Conservation (phyloP, 768 basidiomycete species). For the Coprinopsis strossmayeri region DNA sequence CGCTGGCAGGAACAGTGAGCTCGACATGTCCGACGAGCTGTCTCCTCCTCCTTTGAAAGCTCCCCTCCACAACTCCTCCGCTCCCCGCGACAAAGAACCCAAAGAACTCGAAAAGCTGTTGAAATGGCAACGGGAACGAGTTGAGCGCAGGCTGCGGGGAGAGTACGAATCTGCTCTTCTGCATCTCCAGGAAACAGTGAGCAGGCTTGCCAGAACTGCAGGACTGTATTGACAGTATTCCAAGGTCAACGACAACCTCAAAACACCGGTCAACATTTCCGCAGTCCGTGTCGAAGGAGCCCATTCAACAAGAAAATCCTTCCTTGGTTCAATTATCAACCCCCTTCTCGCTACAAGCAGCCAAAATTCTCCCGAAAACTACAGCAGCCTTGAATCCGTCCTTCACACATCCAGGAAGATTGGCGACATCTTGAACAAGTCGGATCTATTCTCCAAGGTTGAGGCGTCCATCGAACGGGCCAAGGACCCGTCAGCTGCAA, state of each 20-base stretch:
- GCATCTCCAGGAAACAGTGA: slow-evolving; percentile 58
- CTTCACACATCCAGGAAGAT: slow-evolving; percentile 66
- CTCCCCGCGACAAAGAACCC: slow-evolving; percentile 53
- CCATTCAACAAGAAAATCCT: slow-evolving; percentile 63
- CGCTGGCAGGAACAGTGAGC: neutral
- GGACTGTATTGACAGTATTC: neutral
- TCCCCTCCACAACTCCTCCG: slow-evolving; percentile 48
- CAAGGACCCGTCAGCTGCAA: slow-evolving; percentile 42
- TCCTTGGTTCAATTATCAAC: slow-evolving; percentile 72
- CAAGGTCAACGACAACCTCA: slow-evolving; percentile 63
- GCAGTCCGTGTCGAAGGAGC: slow-evolving; percentile 82
- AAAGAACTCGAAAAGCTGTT: slow-evolving; percentile 46
- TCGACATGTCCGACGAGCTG: slow-evolving; percentile 10
- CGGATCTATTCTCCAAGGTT: slow-evolving; percentile 72
- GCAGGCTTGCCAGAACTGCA: slow-evolving; percentile 15
- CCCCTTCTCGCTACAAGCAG: slow-evolving; percentile 39
- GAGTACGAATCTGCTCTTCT: slow-evolving; percentile 71
- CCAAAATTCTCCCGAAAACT: slow-evolving; percentile 14
- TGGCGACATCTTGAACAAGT: slow-evolving; percentile 55
- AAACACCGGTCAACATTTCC: slow-evolving; percentile 60
- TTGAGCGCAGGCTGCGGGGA: slow-evolving; percentile 57
- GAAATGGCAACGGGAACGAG: slow-evolving; percentile 73
- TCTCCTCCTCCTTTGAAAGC: slow-evolving; percentile 25
- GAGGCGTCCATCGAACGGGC: slow-evolving; percentile 58
- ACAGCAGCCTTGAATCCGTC: slow-evolving; percentile 51